A percentile compares a stretch with the other conserved stretches of the same genome.
phyloP scores from a whole-genome alignment of 495 filamentous ascomycete species.

The Tuber borchii region DNA sequence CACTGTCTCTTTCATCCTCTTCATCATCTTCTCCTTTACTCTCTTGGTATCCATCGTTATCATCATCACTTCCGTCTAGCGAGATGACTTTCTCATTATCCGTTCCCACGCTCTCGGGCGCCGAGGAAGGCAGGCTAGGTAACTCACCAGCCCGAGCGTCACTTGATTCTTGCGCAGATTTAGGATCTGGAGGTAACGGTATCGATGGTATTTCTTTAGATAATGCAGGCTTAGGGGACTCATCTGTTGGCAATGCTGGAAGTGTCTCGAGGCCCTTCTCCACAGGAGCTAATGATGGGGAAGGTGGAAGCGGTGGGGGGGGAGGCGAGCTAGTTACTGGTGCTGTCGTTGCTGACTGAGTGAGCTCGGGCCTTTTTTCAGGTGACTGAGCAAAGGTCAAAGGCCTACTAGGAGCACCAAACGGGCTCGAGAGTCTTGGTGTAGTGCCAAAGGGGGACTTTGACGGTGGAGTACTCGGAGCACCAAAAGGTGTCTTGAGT shows the following conservation, averaged over 20 bases:
- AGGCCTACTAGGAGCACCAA: slow-evolving; percentile 4
- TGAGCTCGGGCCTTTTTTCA: neutral
- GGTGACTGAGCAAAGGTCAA: neutral
- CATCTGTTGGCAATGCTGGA: neutral
- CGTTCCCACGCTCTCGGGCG: slow-evolving; percentile 43
- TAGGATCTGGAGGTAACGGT: slow-evolving; percentile 9
- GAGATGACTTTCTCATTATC: slow-evolving; percentile 41
- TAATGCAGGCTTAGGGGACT: neutral
- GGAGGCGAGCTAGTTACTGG: neutral
- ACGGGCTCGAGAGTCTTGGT: slow-evolving; percentile 18
- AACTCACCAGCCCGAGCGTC: slow-evolving; percentile 30
- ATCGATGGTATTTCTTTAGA: neutral
- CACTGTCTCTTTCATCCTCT: slow-evolving; percentile 34
- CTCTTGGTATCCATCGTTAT: slow-evolving; percentile 41
- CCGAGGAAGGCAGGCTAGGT: slow-evolving; percentile 39
- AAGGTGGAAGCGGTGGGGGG: neutral
- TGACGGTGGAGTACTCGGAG: slow-evolving; percentile 1
- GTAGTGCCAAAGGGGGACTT: slow-evolving; percentile 15
- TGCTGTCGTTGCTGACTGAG: neutral
- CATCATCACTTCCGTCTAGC: slow-evolving; percentile 28
- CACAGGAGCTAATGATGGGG: neutral
- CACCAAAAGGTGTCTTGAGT: slow-evolving; percentile 6
- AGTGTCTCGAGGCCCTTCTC: neutral
- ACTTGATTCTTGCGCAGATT: slow-evolving; percentile 7
- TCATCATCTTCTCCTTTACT: slow-evolving; percentile 42